Conservation (phyloP, 2,329 filamentous ascomycete species). For the Fusarium zealandicum region DNA sequence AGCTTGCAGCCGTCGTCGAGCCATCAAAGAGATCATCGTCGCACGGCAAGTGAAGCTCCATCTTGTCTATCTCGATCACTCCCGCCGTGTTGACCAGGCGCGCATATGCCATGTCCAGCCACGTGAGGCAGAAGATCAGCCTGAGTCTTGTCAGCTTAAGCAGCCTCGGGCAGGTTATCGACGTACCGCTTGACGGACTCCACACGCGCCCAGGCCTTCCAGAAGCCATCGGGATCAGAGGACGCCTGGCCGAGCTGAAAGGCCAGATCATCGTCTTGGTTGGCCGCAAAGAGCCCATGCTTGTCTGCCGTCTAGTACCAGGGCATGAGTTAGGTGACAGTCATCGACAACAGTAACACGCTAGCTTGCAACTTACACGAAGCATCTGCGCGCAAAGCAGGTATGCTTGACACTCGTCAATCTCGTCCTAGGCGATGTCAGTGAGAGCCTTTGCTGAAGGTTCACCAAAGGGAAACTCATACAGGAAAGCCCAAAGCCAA, state of each 20-base stretch:
- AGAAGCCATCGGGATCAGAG: background rate
- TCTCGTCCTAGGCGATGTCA: slow-evolving; percentile 4
- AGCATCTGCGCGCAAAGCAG: slow-evolving; percentile 12
- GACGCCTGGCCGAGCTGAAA: background rate
- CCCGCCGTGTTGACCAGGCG: slow-evolving; percentile 6
- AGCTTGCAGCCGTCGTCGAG: slow-evolving; percentile 1
- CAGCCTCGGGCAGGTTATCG: no score
- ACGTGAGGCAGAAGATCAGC: slow-evolving; percentile 8
- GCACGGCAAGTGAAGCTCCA: slow-evolving; percentile 15
- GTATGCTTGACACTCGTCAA: slow-evolving; percentile 7
- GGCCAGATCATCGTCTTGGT: background rate
- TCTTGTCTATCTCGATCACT: slow-evolving; percentile 12
- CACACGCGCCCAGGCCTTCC: slow-evolving; percentile 15
- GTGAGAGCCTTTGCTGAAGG: no score
- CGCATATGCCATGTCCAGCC: slow-evolving; percentile 17
- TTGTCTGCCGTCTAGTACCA: background rate
- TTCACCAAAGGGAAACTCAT: no score
- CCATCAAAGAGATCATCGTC: slow-evolving; percentile 15
- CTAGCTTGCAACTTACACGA: slow-evolving; percentile 9
- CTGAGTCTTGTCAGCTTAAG: background rate
- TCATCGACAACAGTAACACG: no score
- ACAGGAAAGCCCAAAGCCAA: slow-evolving; percentile 13
- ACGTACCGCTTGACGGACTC: slow-evolving; percentile 19
- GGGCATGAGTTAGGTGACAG: background rate
- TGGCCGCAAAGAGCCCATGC: slow-evolving; percentile 9